Conservation (phyloP, 1,139 yeast species). For the Candida sanyaensis region DNA sequence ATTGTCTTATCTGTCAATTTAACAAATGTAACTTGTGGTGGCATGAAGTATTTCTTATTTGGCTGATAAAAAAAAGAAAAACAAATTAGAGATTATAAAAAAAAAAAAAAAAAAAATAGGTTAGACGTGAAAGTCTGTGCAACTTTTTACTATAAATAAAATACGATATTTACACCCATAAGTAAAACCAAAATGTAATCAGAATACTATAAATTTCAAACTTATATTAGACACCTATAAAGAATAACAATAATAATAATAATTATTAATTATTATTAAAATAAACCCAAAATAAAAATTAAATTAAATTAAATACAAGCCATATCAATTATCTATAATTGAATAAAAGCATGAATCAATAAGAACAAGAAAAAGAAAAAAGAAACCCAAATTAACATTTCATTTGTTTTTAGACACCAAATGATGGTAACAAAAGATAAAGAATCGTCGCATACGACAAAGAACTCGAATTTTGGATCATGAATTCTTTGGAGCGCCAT, state of each 20-base stretch:
- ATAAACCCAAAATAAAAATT: background rate
- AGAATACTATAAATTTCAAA: conserved; percentile 4
- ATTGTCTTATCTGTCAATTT: conserved; percentile 7
- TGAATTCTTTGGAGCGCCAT: conserved; percentile 6
- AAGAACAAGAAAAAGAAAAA: no score
- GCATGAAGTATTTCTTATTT: conserved; percentile 7
- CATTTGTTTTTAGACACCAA: background rate
- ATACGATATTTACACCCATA: no score
- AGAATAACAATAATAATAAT: background rate
- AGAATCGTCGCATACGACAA: conserved; percentile 7
- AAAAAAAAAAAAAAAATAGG: background rate
- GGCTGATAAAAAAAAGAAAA: background rate
- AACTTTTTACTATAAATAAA: no score
- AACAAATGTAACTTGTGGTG: conserved; percentile 17
- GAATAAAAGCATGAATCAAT: background rate
- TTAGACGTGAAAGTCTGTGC: no score
- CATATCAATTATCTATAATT: background rate
- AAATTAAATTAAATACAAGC: background rate
- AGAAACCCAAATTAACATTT: background rate
- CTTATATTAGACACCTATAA: conserved; percentile 5
- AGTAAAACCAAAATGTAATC: no score
- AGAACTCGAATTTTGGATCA: conserved; percentile 1
- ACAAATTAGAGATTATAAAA: background rate
- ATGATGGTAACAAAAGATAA: background rate
- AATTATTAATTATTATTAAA: no score